Base-by-base conservation (phyloP, 106 monocot species). In the Posidonia australis region DNA sequence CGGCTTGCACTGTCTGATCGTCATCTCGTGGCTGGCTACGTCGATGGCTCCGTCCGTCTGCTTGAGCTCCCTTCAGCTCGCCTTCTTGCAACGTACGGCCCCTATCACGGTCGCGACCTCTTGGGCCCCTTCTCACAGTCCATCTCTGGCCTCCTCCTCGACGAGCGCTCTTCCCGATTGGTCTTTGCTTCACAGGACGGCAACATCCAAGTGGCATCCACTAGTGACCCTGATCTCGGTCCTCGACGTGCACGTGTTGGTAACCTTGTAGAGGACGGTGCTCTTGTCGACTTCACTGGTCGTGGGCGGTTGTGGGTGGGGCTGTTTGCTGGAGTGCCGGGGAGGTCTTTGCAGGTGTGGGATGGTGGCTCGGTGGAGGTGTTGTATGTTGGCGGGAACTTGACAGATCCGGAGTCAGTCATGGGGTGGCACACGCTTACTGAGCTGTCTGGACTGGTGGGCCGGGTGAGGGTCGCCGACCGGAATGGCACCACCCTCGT, bases 241-340 rank as follows among this genome's bases (percentile, higher is more conserved):
- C 1, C 66, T 1, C 85, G 67, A 10, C 78, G 69, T 18, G 76
- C 63, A 10, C 68, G 66, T 41, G 51, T n/a, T 13, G 85, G 85
- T 19, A 82, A 70, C 69, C 42, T 73, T 9, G 66, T 82, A 51
- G 82, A 82, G 56, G 85, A 86, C 28, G 85, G 85, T 12, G 60
- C 78, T 13, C 51, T 86, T 24, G 76, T 86, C 0, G 79, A 82
- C 70, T 86, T 86, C 76, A 11, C 66, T 0, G 76, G 76, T 13
- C 19, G 70, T 54, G 30, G 26, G 19, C 55, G 46, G 13, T 61
- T 63, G 62, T 86, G 85, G 82, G 75, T 82, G 1, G 85, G 85
- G 14, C 73, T 86, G 18, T 86, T 76, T 62, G 78, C 79, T 26
- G 85, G 85, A 41, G 85, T 82, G 19, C 85, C 85, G 9, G 76